These are phyloP conservation scores for Globisporangium recalcitrans DNA, from an alignment of 352 stramenopile genomes.

Conservation along the genomic window DNA sequence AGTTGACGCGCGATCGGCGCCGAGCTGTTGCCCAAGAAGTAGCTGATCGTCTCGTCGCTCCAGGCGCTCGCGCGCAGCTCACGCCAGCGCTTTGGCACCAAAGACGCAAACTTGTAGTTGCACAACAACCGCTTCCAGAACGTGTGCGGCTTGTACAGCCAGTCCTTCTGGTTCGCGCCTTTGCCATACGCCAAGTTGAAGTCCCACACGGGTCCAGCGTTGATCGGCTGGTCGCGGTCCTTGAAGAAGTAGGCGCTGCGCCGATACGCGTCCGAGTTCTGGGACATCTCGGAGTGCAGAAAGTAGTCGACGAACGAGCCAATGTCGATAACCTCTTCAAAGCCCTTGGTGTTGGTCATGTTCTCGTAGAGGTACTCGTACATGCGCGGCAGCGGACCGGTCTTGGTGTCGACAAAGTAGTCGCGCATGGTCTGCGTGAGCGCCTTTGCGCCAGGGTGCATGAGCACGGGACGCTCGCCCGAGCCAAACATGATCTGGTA, in stretches of 20 bases:
- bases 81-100: slow-evolving; percentile 51
- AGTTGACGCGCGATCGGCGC: slow-evolving; percentile 46
- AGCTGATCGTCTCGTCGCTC: slow-evolving; percentile 45
- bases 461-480: slow-evolving; percentile 45
- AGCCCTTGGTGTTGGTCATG: slow-evolving; percentile 44
- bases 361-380: slow-evolving; percentile 60
- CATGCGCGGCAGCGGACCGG: slow-evolving; percentile 44
- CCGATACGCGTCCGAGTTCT: slow-evolving; percentile 58
- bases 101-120: slow-evolving; percentile 65
- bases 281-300: slow-evolving; percentile 57
- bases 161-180: slow-evolving; percentile 32
- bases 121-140: slow-evolving; percentile 64
- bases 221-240: slow-evolving; percentile 54
- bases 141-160: slow-evolving; percentile 46
- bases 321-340: slow-evolving; percentile 54
- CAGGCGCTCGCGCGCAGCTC: slow-evolving; percentile 37
- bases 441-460: slow-evolving; percentile 27
- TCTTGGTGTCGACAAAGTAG: slow-evolving; percentile 48
- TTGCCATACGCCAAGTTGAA: slow-evolving; percentile 62
- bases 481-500: slow-evolving; percentile 52
- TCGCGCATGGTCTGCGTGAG: slow-evolving; percentile 61
- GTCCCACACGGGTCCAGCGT: slow-evolving; percentile 65
- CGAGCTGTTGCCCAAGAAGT: slow-evolving; percentile 34
- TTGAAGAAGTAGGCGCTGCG: slow-evolving; percentile 72
- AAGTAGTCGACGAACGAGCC: slow-evolving; percentile 72